Base-by-base conservation (phyloP, 225 moss, liverwort and hornwort genomes). In the Asterella californica region DNA sequence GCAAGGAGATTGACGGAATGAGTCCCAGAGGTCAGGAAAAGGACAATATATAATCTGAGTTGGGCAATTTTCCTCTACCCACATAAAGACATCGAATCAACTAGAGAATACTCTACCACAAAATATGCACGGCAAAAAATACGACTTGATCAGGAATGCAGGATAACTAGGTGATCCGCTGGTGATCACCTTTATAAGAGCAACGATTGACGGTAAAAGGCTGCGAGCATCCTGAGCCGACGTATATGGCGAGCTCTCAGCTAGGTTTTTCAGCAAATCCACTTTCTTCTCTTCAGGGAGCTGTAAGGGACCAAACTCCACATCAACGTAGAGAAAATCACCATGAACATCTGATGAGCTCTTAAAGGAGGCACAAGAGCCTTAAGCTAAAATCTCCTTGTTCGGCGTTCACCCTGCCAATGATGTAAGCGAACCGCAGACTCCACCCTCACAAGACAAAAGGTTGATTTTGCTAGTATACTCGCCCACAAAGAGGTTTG, bases 181-280 rank as follows among this genome's bases (percentile, higher is more conserved):
- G 19, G 6, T 57, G 33, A 47, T 72, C 80, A 97, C 96, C 94
- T 97, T 97, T 8, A 97, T 85, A 76, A 97, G 88, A 55, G 80
- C 84, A 63, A 97, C 75, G 78, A 94, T 86, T 30, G 91, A 87
- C 21, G 90, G 93, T 74, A 97, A 85, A 75, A 97, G 92, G 59
- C 82, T 90, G 77, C 96, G 90, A 50, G 94, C 94, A 92, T 97
- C 96, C 90, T 94, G 96, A 42, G 96, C 91, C 77, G 94, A 76
- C 60, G 94, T 92, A 53, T 85, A 97, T 61, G 96, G 96, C 60
- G 96, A 97, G 79, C 96, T 91, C 83, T 97, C 96, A 5, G 94
- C 93, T 82, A 97, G 30, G 84, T 97, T 97, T 54, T 92, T 94
- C 61, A 97, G 85, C 72, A 94, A 86, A 83, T 93, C 93, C 79